These are phyloP conservation scores for Syzygium grande DNA, from an alignment of 345 rosid genomes.

Conservation along the genomic window DNA sequence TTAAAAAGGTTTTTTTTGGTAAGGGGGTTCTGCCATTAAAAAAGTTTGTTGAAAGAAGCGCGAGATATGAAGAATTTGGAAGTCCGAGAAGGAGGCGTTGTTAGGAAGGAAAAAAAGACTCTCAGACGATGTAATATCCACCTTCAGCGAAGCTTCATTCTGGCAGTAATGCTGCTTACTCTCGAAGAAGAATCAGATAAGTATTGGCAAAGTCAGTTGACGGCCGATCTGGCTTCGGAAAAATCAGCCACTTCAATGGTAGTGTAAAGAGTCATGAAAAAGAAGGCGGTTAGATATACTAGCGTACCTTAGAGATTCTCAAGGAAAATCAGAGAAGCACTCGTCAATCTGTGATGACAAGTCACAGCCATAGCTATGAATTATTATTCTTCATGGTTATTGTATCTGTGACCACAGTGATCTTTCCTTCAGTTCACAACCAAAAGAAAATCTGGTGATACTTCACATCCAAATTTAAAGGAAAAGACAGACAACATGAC, in stretches of 20 bases:
- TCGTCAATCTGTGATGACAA: neutral
- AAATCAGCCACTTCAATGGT: neutral
- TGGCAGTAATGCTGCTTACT: neutral
- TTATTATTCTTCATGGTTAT: neutral
- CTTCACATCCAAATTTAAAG: neutral
- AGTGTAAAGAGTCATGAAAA: neutral
- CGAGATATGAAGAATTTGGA: neutral
- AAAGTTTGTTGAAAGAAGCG: neutral
- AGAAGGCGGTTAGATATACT: accelerated
- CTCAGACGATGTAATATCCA: neutral
- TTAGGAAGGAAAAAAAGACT: neutral
- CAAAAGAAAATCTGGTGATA: too few species aligned
- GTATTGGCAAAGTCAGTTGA: neutral
- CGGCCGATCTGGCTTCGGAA: neutral
- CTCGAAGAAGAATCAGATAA: neutral
- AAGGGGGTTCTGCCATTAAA: too few species aligned
- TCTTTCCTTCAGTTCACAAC: neutral
- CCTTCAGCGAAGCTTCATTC: neutral
- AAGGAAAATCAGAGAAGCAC: neutral
- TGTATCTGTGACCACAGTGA: neutral
- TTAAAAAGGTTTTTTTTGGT: too few species aligned
- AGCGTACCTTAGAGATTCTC: neutral
- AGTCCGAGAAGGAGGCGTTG: neutral
- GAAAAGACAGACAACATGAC: neutral
- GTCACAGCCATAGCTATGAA: neutral